A percentile compares a stretch with the other conserved stretches of the same genome.
Evolutionary conservation across 371 early-diverging fungal species (phyloP).

Genomic region (Nosema granulosis): DNA sequence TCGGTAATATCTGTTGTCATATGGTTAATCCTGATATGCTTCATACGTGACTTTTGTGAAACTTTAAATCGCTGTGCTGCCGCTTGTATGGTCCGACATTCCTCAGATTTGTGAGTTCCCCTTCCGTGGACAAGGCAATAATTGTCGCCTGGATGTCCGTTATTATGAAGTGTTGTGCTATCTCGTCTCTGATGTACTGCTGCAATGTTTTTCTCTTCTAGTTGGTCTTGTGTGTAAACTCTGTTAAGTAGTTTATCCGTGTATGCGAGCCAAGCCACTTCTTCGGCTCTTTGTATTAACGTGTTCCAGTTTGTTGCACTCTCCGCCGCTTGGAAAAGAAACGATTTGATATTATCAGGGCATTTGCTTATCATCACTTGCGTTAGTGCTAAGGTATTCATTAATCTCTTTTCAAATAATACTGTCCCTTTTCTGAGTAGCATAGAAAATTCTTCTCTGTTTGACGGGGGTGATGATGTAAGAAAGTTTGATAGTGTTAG

Average conservation of each 20-base stretch:
- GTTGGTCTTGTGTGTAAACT: too few species aligned
- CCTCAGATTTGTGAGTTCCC: too few species aligned
- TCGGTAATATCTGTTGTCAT: too few species aligned
- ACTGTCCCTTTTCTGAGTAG: not conserved
- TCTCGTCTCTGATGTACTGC: too few species aligned
- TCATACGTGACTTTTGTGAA: too few species aligned
- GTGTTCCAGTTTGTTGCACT: not conserved
- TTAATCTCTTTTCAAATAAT: not conserved
- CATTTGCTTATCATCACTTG: not conserved
- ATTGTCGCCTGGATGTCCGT: too few species aligned
- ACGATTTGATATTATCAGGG: not conserved
- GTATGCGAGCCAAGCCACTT: not conserved
- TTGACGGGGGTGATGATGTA: not conserved
- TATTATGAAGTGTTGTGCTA: too few species aligned
- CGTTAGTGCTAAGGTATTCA: not conserved
- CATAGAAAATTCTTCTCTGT: not conserved
- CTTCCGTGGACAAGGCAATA: too few species aligned
- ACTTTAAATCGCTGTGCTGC: too few species aligned
- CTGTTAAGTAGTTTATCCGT: not conserved
- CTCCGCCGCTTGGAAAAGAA: not conserved
- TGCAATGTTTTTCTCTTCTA: too few species aligned
- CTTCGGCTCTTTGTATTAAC: conserved; percentile 13
- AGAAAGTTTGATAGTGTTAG: not conserved
- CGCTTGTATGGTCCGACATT: too few species aligned
- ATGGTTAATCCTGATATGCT: too few species aligned